Percentiles rank a stretch among this genome's conserved stretches.
Conservation (phyloP, 164 flowering plant genomes). For the Houttuynia cordata region DNA sequence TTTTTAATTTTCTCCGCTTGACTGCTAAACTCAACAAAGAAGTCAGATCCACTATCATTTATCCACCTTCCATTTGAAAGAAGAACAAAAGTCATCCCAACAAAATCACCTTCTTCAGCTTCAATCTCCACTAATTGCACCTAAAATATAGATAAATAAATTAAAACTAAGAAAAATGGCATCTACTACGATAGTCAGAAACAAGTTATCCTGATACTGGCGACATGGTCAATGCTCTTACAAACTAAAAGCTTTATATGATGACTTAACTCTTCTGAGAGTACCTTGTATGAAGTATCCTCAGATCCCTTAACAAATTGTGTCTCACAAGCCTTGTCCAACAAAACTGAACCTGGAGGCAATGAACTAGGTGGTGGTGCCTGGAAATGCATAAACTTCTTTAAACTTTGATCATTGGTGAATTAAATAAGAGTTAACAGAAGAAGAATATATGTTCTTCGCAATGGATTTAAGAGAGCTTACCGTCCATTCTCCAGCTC, state of each 20-base stretch:
- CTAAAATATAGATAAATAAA: constrained; percentile 11
- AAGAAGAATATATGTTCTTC: background rate
- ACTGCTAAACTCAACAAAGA: constrained; percentile 50
- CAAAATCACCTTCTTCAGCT: constrained; percentile 47
- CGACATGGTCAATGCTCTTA: too few species aligned
- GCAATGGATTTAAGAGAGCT: constrained; percentile 5
- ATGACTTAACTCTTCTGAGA: constrained; percentile 3
- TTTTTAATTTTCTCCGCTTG: constrained; percentile 34
- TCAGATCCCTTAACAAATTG: constrained; percentile 28
- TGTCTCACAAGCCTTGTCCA: constrained; percentile 53
- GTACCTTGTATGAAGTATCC: constrained; percentile 41
- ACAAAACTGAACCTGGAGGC: constrained; percentile 56
- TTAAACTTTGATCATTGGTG: background rate
- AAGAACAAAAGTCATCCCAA: constrained; percentile 91
- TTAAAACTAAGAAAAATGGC: too few species aligned
- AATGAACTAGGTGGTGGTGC: constrained; percentile 54
- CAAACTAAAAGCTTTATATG: background rate
- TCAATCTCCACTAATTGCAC: constrained; percentile 57
- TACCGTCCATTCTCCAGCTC: constrained; percentile 83
- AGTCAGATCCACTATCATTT: constrained; percentile 67
- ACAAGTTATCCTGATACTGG: too few species aligned
- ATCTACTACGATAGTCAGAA: too few species aligned
- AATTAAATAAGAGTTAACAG: background rate
- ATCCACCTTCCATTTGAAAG: constrained; percentile 68
- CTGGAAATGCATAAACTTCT: constrained; percentile 28